Conservation (phyloP, 2,329 filamentous ascomycete genomes). For the Colletotrichum somersetense region DNA sequence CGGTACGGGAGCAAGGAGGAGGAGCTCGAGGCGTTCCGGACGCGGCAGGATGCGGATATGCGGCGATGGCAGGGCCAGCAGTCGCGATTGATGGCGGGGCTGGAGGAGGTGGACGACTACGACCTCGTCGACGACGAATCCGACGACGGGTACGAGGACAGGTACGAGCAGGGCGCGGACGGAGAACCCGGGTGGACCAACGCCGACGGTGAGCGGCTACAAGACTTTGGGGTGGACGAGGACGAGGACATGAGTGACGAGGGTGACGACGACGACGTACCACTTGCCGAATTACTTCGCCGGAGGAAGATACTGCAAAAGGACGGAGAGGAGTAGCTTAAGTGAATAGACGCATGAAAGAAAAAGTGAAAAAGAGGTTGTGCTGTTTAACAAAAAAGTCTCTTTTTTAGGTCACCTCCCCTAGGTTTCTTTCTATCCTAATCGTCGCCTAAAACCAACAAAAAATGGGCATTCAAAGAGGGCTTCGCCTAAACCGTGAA, state of each 20-base stretch:
- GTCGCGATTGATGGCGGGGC: constrained; percentile 60
- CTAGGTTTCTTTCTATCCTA: constrained; percentile 41
- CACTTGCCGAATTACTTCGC: constrained; percentile 75
- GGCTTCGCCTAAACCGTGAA: constrained; percentile 35
- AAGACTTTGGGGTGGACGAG: constrained; percentile 85
- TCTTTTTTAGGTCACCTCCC: constrained; percentile 25
- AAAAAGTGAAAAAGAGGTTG: neutral
- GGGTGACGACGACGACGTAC: constrained; percentile 74
- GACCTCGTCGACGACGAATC: constrained; percentile 53
- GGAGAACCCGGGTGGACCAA: constrained; percentile 74
- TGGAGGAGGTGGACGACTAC: constrained; percentile 67
- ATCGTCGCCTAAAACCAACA: constrained; percentile 37
- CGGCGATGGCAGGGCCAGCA: constrained; percentile 50
- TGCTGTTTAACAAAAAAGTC: constrained; percentile 4
- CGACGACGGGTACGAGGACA: constrained; percentile 69
- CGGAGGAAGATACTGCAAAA: constrained; percentile 60
- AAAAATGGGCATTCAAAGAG: constrained; percentile 38
- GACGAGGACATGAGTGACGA: constrained; percentile 63
- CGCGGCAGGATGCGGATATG: constrained; percentile 63
- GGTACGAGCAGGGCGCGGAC: constrained; percentile 64
- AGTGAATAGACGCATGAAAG: neutral
- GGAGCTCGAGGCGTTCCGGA: constrained; percentile 62
- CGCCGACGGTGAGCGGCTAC: constrained; percentile 78
- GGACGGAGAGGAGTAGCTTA: constrained; percentile 49
- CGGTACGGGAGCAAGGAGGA: constrained; percentile 57